These are phyloP conservation scores for Chaetothyriales sp. DNA, from an alignment of 2,329 filamentous ascomycete species.

Conservation along the genomic window DNA sequence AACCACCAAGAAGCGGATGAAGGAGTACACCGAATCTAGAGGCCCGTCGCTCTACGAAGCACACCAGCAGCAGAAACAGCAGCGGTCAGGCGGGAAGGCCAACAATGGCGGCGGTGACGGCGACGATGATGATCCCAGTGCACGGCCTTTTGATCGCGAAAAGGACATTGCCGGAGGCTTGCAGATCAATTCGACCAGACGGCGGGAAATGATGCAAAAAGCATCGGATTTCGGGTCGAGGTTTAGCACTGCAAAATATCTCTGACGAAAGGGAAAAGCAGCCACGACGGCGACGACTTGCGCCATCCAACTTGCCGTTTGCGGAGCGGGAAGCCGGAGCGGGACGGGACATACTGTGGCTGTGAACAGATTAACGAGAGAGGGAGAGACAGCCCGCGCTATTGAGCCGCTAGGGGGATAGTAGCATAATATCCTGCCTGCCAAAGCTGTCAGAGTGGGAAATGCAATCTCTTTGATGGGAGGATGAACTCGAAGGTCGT, in stretches of 20 bases:
- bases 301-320: background rate
- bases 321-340: too few species aligned
- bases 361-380: background rate
- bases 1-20: slow-evolving; percentile 37
- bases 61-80: slow-evolving; percentile 32
- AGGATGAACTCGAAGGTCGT: too few species aligned
- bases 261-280: slow-evolving; percentile 25
- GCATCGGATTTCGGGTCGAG: slow-evolving; percentile 69
- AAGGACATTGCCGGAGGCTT: slow-evolving; percentile 79
- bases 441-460: too few species aligned
- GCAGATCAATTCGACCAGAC: slow-evolving; percentile 58
- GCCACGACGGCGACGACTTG: background rate
- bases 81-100: background rate
- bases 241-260: slow-evolving; percentile 59
- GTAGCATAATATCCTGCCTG: too few species aligned
- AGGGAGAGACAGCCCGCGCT: background rate
- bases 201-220: slow-evolving; percentile 63
- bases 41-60: slow-evolving; percentile 48
- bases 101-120: slow-evolving; percentile 30
- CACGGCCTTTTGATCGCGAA: slow-evolving; percentile 74
- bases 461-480: too few species aligned
- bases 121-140: slow-evolving; percentile 81
- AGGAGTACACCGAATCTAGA: slow-evolving; percentile 45
- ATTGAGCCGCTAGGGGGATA: too few species aligned
- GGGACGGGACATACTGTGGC: background rate